Conservation (phyloP, 305 asterid species). For the Euphrasia arctica region DNA sequence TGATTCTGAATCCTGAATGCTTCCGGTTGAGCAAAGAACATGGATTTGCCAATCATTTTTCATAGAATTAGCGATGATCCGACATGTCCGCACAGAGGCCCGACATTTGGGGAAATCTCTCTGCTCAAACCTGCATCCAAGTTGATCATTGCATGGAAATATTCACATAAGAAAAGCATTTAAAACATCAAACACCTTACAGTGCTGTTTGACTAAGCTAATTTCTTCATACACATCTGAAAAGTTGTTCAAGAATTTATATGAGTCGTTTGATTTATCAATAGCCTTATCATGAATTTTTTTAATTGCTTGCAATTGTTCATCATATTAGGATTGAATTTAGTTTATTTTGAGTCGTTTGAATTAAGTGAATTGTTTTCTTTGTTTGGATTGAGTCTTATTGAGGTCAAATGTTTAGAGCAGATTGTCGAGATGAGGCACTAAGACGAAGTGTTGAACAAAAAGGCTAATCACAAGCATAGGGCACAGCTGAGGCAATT, state of each 20-base stretch:
- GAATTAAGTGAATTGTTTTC: neutral
- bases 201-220: neutral
- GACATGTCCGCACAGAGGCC: constrained; percentile 56
- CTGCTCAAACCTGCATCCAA: constrained; percentile 63
- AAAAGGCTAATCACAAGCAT: neutral
- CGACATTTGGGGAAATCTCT: constrained; percentile 52
- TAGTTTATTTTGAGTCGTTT: neutral
- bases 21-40: constrained; percentile 50
- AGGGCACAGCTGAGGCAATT: neutral
- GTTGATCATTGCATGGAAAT: constrained; percentile 21
- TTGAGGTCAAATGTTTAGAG: neutral
- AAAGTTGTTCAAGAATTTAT: neutral
- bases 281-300: neutral
- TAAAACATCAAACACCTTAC: constrained; percentile 12
- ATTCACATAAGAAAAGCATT: constrained; percentile 6
- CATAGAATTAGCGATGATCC: constrained; percentile 42
- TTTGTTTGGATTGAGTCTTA: neutral
- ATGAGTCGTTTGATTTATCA: neutral
- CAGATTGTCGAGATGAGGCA: neutral
- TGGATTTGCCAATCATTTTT: constrained; percentile 36
- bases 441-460: neutral
- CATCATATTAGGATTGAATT: neutral
- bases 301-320: neutral
- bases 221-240: neutral
- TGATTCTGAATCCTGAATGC: constrained; percentile 36